Evolutionary conservation across 1,284 basidiomycete genomes (phyloP).

Genomic region (Leccinum huronense): DNA sequence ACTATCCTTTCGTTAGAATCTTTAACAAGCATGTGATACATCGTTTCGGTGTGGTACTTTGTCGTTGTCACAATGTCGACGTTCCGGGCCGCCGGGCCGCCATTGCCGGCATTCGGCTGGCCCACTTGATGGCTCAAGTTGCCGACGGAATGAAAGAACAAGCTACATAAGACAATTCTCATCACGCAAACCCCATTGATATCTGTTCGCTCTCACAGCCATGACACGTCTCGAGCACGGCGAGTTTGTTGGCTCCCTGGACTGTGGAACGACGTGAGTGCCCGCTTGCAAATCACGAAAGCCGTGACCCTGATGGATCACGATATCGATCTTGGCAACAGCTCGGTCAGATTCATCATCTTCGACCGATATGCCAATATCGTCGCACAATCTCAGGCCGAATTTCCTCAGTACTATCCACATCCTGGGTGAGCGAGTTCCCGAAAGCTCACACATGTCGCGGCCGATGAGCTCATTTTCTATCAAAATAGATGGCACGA

Average conservation of each 20-base stretch:
- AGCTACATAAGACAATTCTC: conserved; percentile 20
- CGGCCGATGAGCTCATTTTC: neutral
- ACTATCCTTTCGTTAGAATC: neutral
- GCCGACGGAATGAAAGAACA: neutral
- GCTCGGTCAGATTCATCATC: conserved; percentile 92
- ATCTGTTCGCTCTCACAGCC: conserved; percentile 10
- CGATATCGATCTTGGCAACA: conserved; percentile 34
- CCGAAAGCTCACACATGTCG: neutral
- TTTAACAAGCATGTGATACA: neutral
- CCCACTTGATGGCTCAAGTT: neutral
- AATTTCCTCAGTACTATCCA: conserved; percentile 91
- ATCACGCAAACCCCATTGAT: neutral
- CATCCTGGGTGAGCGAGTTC: conserved; percentile 66
- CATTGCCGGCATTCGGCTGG: neutral
- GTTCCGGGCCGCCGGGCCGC: neutral
- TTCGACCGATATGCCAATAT: conserved; percentile 91
- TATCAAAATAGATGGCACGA: conserved; percentile 80
- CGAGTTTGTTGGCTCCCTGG: conserved; percentile 85
- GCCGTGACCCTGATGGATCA: conserved; percentile 7
- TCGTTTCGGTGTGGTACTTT: neutral
- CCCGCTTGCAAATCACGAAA: neutral
- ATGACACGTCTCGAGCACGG: conserved; percentile 53
- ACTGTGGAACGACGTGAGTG: conserved; percentile 89
- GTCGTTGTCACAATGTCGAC: conserved; percentile 3
- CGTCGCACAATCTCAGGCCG: conserved; percentile 82